Percentiles rank a stretch among this genome's conserved stretches.
Evolutionary conservation across 768 basidiomycete genomes (phyloP).

Genomic region (Tylopilus intermedius): DNA sequence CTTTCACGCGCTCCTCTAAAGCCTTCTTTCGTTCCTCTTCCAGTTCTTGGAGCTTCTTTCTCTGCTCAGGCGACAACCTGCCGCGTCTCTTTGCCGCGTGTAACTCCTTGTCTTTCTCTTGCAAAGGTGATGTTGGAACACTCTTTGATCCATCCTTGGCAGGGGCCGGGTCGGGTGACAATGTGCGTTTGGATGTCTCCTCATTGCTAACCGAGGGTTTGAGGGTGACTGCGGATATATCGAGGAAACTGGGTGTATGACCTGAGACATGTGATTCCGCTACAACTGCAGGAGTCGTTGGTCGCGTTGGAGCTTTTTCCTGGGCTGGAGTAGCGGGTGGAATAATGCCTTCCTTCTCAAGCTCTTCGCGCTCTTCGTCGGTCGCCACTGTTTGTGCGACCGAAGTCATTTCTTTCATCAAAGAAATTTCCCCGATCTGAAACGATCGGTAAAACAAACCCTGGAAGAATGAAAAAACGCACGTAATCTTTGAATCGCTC

Average conservation of each 20-base stretch:
- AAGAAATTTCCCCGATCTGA: slow-evolving; percentile 93
- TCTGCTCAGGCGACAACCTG: slow-evolving; percentile 78
- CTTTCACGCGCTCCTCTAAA: slow-evolving; percentile 72
- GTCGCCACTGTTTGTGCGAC: slow-evolving; percentile 84
- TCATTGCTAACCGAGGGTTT: slow-evolving; percentile 19
- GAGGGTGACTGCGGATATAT: slow-evolving; percentile 17
- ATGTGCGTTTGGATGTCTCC: slow-evolving; percentile 13
- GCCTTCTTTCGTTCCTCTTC: slow-evolving; percentile 77
- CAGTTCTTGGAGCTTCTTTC: slow-evolving; percentile 74
- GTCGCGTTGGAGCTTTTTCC: slow-evolving; percentile 14
- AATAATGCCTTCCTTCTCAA: slow-evolving; percentile 63
- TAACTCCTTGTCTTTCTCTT: slow-evolving; percentile 39
- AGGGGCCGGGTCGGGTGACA: slow-evolving; percentile 15
- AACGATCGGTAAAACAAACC: neutral
- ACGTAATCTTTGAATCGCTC: slow-evolving; percentile 89
- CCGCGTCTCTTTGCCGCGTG: slow-evolving; percentile 30
- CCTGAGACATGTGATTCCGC: slow-evolving; percentile 6
- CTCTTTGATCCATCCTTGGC: slow-evolving; percentile 20
- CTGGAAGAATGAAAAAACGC: slow-evolving; percentile 30
- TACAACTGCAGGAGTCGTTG: slow-evolving; percentile 12
- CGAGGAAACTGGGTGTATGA: slow-evolving; percentile 5
- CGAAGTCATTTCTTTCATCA: slow-evolving; percentile 90
- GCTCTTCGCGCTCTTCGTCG: slow-evolving; percentile 87
- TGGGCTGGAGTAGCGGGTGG: slow-evolving; percentile 17
- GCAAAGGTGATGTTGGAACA: slow-evolving; percentile 22